A percentile compares a stretch with the other conserved stretches of the same genome.
Evolutionary conservation across 106 monocot genomes (phyloP).

Genomic region (Apostasia shenzhenica): DNA sequence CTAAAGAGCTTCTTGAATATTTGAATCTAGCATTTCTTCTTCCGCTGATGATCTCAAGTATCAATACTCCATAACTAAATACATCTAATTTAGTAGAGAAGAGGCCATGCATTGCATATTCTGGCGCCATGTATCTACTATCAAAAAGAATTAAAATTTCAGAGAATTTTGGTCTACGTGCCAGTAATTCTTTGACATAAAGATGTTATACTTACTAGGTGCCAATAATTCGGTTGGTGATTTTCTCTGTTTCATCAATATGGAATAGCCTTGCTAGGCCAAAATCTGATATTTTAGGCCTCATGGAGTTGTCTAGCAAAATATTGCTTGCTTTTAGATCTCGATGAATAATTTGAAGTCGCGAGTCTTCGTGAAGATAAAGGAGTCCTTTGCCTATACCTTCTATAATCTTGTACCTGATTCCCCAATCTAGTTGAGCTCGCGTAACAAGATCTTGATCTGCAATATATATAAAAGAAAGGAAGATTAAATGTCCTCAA

Average conservation of each 20-base stretch:
- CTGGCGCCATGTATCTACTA: not conserved
- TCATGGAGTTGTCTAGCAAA: slow-evolving; percentile 2
- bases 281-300: not conserved
- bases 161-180: not conserved
- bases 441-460: not conserved
- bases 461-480: no score
- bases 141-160: not conserved
- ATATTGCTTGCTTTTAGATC: slow-evolving; percentile 9
- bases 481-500: no score
- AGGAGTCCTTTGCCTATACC: not conserved
- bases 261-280: not conserved
- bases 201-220: not conserved
- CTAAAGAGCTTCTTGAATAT: not conserved
- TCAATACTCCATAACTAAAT: not conserved
- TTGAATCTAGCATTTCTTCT: not conserved
- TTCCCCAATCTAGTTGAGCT: not conserved
- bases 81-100: not conserved
- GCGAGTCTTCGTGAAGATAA: not conserved
- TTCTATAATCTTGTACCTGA: not conserved
- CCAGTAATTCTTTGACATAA: no score
- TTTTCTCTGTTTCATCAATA: not conserved
- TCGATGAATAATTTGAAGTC: not conserved
- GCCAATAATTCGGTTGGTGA: not conserved
- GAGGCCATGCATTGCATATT: not conserved
- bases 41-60: not conserved